These are phyloP conservation scores for Picochlorum sp. DNA, from an alignment of 139 green algal species.

Conservation along the genomic window DNA sequence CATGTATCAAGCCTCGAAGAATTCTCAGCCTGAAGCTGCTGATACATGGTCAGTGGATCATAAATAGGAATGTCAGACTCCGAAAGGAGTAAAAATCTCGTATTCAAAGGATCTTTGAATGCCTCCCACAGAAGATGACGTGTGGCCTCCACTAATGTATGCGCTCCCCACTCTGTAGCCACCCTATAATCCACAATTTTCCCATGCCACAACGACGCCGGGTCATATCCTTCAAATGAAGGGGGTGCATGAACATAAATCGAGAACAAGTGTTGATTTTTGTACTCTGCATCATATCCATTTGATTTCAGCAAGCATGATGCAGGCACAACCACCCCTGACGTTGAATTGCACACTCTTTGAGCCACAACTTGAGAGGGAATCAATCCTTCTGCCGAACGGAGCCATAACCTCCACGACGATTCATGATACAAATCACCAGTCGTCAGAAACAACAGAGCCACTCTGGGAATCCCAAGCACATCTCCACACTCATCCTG, in stretches of 20 bases:
- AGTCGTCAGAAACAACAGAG: slow-evolving; percentile 16
- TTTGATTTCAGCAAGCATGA: background rate
- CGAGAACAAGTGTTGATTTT: slow-evolving; percentile 32
- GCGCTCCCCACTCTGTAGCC: slow-evolving; percentile 12
- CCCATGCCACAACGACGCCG: background rate
- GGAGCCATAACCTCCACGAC: slow-evolving; percentile 10
- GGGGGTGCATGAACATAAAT: slow-evolving; percentile 33
- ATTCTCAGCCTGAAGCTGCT: slow-evolving; percentile 19
- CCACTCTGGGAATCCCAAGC: slow-evolving; percentile 8
- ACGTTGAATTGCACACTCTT: background rate
- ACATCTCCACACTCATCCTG: slow-evolving; percentile 4
- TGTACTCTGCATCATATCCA: background rate
- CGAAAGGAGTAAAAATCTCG: slow-evolving; percentile 19
- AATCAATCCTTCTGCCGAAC: background rate
- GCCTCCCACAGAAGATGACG: background rate
- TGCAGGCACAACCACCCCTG: background rate
- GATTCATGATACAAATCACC: slow-evolving; percentile 6
- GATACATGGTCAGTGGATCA: slow-evolving; percentile 24
- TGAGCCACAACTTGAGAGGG: slow-evolving; percentile 6
- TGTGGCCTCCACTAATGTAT: background rate
- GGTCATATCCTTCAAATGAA: background rate
- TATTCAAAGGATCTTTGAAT: background rate
- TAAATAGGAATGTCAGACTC: slow-evolving; percentile 27
- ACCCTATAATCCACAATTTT: slow-evolving; percentile 16
- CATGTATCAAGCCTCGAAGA: background rate